Percentiles rank a stretch among this genome's conserved stretches.
These are phyloP conservation scores for Thermomyces lanuginosus DNA, from an alignment of 2,329 filamentous ascomycete genomes.

Conservation along the genomic window DNA sequence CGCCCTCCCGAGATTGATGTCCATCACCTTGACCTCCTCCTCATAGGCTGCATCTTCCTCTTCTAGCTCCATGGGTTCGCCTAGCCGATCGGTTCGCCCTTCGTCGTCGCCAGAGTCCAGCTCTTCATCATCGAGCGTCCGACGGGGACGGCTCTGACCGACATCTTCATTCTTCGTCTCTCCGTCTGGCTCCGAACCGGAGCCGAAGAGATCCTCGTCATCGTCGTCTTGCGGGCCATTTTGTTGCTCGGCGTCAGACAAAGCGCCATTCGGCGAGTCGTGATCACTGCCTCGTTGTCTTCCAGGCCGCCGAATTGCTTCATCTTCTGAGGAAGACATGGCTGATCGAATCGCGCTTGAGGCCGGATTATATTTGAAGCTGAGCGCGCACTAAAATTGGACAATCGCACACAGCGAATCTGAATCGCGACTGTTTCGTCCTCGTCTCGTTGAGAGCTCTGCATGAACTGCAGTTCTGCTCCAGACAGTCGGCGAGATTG, in stretches of 20 bases:
- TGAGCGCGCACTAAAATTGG: too few relatives aligned
- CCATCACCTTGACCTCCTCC: conserved; percentile 37
- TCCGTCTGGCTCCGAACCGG: conserved; percentile 26
- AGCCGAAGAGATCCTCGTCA: conserved; percentile 32
- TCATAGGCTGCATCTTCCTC: conserved; percentile 25
- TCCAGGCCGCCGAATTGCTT: conserved; percentile 20
- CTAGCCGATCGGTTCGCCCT: conserved; percentile 37
- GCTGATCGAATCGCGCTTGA: too few relatives aligned
- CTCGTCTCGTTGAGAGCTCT: too few relatives aligned
- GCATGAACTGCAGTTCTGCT: too few relatives aligned
- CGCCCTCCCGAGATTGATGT: conserved; percentile 41
- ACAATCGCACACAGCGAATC: too few relatives aligned
- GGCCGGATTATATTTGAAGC: too few relatives aligned
- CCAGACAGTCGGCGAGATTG: too few relatives aligned
- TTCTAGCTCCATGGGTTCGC: conserved; percentile 29
- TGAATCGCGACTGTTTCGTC: too few relatives aligned
- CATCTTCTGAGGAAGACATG: conserved; percentile 26
- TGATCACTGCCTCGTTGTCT: conserved; percentile 12
- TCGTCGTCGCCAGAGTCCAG: conserved; percentile 49
- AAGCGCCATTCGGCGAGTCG: conserved; percentile 12
- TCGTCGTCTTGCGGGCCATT: conserved; percentile 21
- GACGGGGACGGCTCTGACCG: conserved; percentile 17
- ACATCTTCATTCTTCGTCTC: conserved; percentile 19
- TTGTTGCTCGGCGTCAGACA: conserved; percentile 14
- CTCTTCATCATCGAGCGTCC: conserved; percentile 43